Evolutionary conservation across 2,329 filamentous ascomycete species (phyloP), one percentile per base, ranked within the genome.

Genomic region (Arthrobotrys pseudoclavata): DNA sequence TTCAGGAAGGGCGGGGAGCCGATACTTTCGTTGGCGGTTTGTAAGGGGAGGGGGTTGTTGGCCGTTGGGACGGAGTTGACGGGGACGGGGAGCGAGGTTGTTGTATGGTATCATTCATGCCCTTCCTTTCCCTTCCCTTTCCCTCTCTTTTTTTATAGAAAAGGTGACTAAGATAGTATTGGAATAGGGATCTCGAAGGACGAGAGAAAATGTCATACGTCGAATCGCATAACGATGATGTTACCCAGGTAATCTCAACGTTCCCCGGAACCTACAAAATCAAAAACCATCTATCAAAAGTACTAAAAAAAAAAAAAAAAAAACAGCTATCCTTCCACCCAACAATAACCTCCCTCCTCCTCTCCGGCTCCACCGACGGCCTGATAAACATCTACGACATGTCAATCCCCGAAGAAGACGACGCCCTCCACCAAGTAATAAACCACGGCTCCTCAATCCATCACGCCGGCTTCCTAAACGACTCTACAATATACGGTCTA

Each of bases 281-380:
- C 47, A 20, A 34, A 15, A 48, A 29, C 22, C n/a, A n/a, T n/a
- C n/a, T n/a, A n/a, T 26, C 26, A 34, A 40, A 22, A 22, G 45
- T 13, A 9, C 2, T 2, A 40, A 50, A 7, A 12, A 50, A 13
- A 24, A 22, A 7, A 50, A 50, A 24, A 24, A 3, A 50, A 10
- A 22, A 26, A 24, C 22, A 80, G 86, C 84, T 90, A 0, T 85
- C 86, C 81, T 89, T 90, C 81, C 90, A 92, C 83, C 89, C 90
- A 0, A 85, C 84, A 1, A 85, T 88, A 60, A 86, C 88, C 0
- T 86, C 87, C 52, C 85, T 92, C 15, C 87, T 95, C 4, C 86
- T 95, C 10, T 93, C 91, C 0, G 91, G 91, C 50, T 93, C 91
- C 42, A 95, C 92, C 13, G 92, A 96, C 83, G 92, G 92, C 5